These are phyloP conservation scores for Thuja plicata DNA, from an alignment of 83 land plant species.

Conservation along the genomic window DNA sequence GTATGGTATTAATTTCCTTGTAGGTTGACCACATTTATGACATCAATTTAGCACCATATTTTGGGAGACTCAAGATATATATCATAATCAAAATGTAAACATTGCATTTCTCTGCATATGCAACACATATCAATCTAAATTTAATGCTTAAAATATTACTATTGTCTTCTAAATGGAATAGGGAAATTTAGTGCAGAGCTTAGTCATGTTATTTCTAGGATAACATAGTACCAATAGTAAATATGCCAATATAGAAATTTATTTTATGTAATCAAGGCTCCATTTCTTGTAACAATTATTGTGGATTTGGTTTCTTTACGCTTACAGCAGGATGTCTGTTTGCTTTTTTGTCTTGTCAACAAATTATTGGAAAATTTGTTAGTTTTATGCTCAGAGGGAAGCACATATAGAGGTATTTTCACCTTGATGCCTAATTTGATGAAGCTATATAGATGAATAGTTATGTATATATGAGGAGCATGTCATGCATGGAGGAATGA, in stretches of 20 bases:
- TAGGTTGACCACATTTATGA: neutral
- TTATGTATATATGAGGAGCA: neutral
- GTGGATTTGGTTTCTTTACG: too few relatives aligned
- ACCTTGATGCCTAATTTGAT: neutral
- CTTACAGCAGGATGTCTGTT: neutral
- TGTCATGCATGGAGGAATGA: too few relatives aligned
- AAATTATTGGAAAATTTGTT: neutral
- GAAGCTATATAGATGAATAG: neutral
- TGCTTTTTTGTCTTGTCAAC: neutral
- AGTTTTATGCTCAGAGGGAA: neutral
- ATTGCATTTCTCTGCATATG: neutral
- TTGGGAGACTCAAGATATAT: neutral
- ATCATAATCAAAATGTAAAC: neutral
- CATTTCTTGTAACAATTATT: too few relatives aligned
- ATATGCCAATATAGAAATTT: neutral
- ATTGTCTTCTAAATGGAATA: neutral
- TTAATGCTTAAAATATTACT: neutral
- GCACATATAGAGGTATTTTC: too few relatives aligned
- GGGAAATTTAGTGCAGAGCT: neutral
- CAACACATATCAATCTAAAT: neutral
- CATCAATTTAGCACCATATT: neutral
- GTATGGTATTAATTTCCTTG: neutral
- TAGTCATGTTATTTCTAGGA: neutral
- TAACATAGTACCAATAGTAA: neutral
- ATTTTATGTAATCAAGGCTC: neutral